Evolutionary conservation across 176 grass and related monocot genomes (phyloP), one percentile per base, ranked within the genome.

Genomic region (Eleusine coracana): DNA sequence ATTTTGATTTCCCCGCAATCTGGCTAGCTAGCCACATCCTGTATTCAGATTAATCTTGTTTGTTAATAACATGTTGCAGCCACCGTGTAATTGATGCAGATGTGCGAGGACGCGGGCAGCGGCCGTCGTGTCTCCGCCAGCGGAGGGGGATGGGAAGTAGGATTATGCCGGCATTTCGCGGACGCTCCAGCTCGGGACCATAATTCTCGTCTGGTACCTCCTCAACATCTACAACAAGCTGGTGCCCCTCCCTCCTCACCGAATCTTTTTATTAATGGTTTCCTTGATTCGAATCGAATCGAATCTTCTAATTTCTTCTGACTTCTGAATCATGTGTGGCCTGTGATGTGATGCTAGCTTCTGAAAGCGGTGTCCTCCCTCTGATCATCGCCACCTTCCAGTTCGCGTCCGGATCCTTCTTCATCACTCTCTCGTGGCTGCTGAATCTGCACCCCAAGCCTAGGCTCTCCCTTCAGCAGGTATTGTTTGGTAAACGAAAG

Each of bases 221-320:
- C 87, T 94, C 86, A 94, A 94, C 89, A 92, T 94, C 68, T 94
- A 87, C 83, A 94, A 94, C 81, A 94, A 94, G 67, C 81, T 91
- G 89, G 92, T 94, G 23, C 25, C 25, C 7, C 58, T 44, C 28
- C 23, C 15, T 36, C 34, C 7, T 48, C n/a, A 7, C 5, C 60
- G 21, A 25, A 34, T 65, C 25, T 21, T 39, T 34, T 62, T 79
- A 15, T 9, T 80, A 80, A 82, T 73, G 14, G 55, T 51, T 82
- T 37, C 20, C 8, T 54, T 40, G 58, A 15, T 60, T 25, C 25
- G 25, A 25, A 25, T 16, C 60, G 16, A 34, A 65, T 70, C 50
- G 15, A 51, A 40, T 54, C 15, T 73, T 83, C 60, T 80, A 20
- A 80, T 52, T 85, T 71, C n/a, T 39, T 58, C 6, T 4, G 14